Evolutionary conservation across 352 stramenopile species (phyloP).

Genomic region (Pseudoperonospora humuli): DNA sequence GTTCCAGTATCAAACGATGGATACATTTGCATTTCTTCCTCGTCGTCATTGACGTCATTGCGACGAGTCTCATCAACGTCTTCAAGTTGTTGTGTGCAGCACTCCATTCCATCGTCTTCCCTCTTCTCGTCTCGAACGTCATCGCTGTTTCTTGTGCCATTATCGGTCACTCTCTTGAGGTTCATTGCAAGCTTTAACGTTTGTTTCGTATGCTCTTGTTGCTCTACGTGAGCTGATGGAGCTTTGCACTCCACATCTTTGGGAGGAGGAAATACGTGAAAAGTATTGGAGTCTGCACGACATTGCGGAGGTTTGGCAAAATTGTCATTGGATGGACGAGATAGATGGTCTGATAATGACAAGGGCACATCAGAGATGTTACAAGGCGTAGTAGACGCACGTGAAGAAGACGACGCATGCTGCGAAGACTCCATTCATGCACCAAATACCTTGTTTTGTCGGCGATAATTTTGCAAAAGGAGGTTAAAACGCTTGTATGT

Average conservation of each 20-base stretch:
- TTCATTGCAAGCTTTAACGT: conserved; percentile 29
- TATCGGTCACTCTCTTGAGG: conserved; percentile 8
- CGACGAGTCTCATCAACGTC: conserved; percentile 10
- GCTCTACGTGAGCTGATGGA: neutral
- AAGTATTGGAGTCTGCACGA: conserved; percentile 54
- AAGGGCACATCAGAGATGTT: conserved; percentile 22
- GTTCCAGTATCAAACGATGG: conserved; percentile 20
- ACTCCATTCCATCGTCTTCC: conserved; percentile 23
- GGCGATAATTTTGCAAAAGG: too few species aligned
- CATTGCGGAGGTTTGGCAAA: conserved; percentile 44
- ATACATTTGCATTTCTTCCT: conserved; percentile 15
- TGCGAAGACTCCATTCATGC: neutral
- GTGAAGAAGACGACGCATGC: too few species aligned
- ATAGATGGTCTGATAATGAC: conserved; percentile 10
- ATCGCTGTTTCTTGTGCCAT: neutral
- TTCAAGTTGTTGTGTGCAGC: conserved; percentile 44
- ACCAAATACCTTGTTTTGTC: too few species aligned
- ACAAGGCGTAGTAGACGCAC: too few species aligned
- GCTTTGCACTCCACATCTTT: conserved; percentile 1
- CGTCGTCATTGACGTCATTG: conserved; percentile 9
- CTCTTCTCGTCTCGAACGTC: conserved; percentile 9
- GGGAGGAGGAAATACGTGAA: conserved; percentile 21
- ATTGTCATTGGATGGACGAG: conserved; percentile 23
- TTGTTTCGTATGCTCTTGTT: conserved; percentile 5
- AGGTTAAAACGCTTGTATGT: too few species aligned